Percentiles rank a stretch among this genome's conserved stretches.
These are phyloP conservation scores for Clitocybe nebularis DNA, from an alignment of 1,284 basidiomycete genomes.

Conservation along the genomic window DNA sequence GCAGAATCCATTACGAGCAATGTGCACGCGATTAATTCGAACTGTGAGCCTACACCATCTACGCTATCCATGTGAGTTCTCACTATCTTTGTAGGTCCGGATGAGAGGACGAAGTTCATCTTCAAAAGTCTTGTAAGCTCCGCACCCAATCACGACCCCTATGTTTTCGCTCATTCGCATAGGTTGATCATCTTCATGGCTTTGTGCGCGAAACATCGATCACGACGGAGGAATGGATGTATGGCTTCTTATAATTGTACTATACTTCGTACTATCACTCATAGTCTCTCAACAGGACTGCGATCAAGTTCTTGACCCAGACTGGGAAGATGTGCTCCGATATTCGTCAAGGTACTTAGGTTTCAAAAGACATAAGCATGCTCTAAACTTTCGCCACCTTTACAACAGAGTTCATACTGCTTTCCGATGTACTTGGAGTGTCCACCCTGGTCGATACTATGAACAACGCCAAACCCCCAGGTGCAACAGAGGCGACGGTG, in stretches of 20 bases:
- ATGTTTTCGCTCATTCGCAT: background rate
- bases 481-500: constrained; percentile 72
- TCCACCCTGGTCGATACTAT: constrained; percentile 75
- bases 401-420: constrained; percentile 68
- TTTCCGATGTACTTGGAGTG: constrained; percentile 77
- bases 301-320: constrained; percentile 73
- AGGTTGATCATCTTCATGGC: constrained; percentile 62
- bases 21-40: constrained; percentile 34
- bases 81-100: constrained; percentile 24
- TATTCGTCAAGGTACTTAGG: constrained; percentile 52
- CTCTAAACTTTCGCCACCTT: background rate
- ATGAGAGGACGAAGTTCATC: constrained; percentile 39
- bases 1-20: constrained; percentile 36
- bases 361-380: background rate
- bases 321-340: constrained; percentile 71
- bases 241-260: constrained; percentile 11
- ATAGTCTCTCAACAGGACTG: constrained; percentile 32
- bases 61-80: background rate
- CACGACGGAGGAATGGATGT: constrained; percentile 85
- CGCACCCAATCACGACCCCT: background rate
- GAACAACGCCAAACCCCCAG: constrained; percentile 67
- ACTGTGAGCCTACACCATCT: constrained; percentile 34
- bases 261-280: background rate
- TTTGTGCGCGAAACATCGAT: constrained; percentile 71
- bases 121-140: constrained; percentile 33